Evolutionary conservation across 2,329 filamentous ascomycete genomes (phyloP).

Genomic region (Mycogone perniciosa): DNA sequence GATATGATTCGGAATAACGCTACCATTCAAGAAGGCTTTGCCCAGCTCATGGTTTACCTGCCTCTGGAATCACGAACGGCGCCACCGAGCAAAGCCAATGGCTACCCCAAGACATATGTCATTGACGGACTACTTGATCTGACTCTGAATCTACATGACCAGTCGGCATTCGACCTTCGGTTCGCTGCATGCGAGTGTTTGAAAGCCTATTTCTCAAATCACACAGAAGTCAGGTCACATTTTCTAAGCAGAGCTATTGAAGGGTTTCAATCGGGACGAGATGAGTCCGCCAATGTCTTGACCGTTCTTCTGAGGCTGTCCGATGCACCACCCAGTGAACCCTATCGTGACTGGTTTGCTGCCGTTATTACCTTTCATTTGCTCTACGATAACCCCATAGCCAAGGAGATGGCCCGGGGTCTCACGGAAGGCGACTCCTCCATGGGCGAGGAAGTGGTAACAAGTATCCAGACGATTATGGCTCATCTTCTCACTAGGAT

Average conservation of each 20-base stretch:
- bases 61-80: constrained; percentile 34
- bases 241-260: constrained; percentile 86
- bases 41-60: constrained; percentile 70
- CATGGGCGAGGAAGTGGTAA: constrained; percentile 89
- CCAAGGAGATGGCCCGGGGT: constrained; percentile 71
- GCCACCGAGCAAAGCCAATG: constrained; percentile 40
- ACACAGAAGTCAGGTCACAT: constrained; percentile 74
- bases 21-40: constrained; percentile 79
- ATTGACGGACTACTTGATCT: constrained; percentile 89
- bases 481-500: constrained; percentile 79
- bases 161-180: constrained; percentile 69
- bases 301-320: constrained; percentile 70
- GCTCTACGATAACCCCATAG: constrained; percentile 69
- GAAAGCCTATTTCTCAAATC: constrained; percentile 83
- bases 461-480: constrained; percentile 81
- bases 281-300: constrained; percentile 83
- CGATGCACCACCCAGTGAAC: constrained; percentile 60
- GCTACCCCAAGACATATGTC: constrained; percentile 67
- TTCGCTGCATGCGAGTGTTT: constrained; percentile 84
- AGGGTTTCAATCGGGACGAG: constrained; percentile 68
- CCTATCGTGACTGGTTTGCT: constrained; percentile 86
- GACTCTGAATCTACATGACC: constrained; percentile 60
- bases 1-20: constrained; percentile 81
- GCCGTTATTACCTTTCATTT: constrained; percentile 81
- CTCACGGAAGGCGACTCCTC: constrained; percentile 85